Base-by-base conservation (phyloP, 805 yeast species). In the Sungouiella thailandica region DNA sequence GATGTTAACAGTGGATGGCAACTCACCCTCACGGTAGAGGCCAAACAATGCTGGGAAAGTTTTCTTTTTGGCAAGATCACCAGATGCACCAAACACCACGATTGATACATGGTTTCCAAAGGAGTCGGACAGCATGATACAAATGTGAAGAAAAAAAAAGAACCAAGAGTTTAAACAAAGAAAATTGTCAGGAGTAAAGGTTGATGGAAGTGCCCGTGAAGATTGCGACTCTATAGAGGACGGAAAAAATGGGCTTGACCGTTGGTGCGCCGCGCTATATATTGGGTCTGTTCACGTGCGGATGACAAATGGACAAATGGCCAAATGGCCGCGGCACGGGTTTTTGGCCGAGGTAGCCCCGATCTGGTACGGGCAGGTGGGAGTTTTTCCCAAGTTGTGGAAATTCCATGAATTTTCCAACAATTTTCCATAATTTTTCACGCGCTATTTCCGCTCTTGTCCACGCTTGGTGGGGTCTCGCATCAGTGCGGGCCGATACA, bases 21-120 rank as follows among this genome's bases (percentile, higher is more conserved):
- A 68, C 45, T 77, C 78, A 25, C 94, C 95, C 56, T 89, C 69
- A 25, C 58, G 48, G 50, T 37, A 44, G 24, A 84, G 69, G 8
- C 93, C 94, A 50, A 83, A 83, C 14, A 84, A 62, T 4, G 93
- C 90, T 7, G 94, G 94, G 63, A 85, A 87, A 2, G 96, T 89
- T 67, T 89, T 89, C 79, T 89, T 89, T 68, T 86, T 87, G 36
- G 96, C 96, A 45, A 89, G 70, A 59, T 89, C 96, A 33, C 97
- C 97, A 15, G 95, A 84, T 28, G 97, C 97, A 34, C 97, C 97
- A 50, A 88, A 83, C 19, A 89, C 95, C 17, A 81, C 85, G 50
- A 89, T 71, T 27, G 77, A 69, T 7, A 85, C 79, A 61, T 83
- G 65, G 43, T 81, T 76, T 39, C 74, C 78, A 58, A 83, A 83